A percentile compares a stretch with the other conserved stretches of the same genome.
phyloP scores from a whole-genome alignment of 2,329 filamentous ascomycete species.

The Aspergillus calidoustus region DNA sequence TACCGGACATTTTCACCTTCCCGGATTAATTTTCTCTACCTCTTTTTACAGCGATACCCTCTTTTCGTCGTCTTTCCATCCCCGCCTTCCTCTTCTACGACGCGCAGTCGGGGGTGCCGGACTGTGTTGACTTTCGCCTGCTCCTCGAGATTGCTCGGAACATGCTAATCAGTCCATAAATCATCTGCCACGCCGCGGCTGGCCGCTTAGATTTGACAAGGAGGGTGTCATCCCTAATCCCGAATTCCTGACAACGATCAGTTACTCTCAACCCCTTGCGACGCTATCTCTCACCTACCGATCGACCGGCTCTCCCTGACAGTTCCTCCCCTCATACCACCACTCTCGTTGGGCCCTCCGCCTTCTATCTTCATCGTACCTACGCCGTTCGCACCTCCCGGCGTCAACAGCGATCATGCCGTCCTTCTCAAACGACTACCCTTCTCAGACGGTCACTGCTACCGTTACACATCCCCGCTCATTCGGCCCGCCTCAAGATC shows the following conservation, averaged over 20 bases:
- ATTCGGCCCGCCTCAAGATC: conserved; percentile 47
- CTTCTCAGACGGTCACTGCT: conserved; percentile 39
- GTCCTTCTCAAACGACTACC: conserved; percentile 43
- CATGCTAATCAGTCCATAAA: conserved; percentile 33
- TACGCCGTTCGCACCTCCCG: conserved; percentile 14
- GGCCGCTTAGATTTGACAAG: conserved; percentile 24
- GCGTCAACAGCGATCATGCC: conserved; percentile 38
- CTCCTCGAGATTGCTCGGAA: conserved; percentile 19
- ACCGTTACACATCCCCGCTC: conserved; percentile 42
- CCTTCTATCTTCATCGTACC: conserved; percentile 2
- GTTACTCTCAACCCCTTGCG: conserved; percentile 16
- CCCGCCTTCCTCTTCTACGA: conserved; percentile 12
- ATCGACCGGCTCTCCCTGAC: conserved; percentile 11
- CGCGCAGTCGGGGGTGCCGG: conserved; percentile 18
- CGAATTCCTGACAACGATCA: conserved; percentile 12
- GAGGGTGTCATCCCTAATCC: conserved; percentile 17
- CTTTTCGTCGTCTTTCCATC: conserved; percentile 11
- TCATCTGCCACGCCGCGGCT: conserved; percentile 31
- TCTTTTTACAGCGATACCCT: conserved; percentile 7
- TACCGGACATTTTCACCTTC: neutral
- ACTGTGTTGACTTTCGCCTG: conserved; percentile 11
- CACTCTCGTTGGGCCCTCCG: conserved; percentile 4
- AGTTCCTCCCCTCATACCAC: conserved; percentile 7
- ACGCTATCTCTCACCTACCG: conserved; percentile 12
- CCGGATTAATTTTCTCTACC: neutral